A percentile compares a stretch with the other conserved stretches of the same genome.
Evolutionary conservation across 2,329 filamentous ascomycete genomes (phyloP).

Genomic region (Pseudopithomyces maydicus): DNA sequence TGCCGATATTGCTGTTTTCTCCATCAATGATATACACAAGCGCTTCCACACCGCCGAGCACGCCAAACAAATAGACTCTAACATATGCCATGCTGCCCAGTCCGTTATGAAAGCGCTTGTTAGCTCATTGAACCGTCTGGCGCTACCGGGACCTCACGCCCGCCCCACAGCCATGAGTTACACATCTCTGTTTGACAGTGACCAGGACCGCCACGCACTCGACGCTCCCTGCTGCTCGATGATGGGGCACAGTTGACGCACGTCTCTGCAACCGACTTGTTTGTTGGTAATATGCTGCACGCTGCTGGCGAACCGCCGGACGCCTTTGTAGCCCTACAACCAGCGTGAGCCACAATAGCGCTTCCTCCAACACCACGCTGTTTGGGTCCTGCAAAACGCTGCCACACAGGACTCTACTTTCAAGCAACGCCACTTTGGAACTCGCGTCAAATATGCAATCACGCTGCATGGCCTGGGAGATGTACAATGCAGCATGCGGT

Average conservation of each 20-base stretch:
- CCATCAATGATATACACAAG: constrained; percentile 15
- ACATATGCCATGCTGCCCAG: constrained; percentile 45
- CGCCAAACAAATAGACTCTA: constrained; percentile 4
- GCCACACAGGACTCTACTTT: not conserved
- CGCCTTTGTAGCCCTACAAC: too few relatives aligned
- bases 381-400: too few relatives aligned
- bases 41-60: constrained; percentile 13
- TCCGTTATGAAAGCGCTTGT: constrained; percentile 26
- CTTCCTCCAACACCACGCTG: too few relatives aligned
- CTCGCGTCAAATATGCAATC: not conserved
- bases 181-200: too few relatives aligned
- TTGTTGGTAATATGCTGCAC: too few relatives aligned
- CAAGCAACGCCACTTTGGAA: not conserved
- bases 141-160: constrained; percentile 17
- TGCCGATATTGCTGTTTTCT: not conserved
- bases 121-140: constrained; percentile 20
- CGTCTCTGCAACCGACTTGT: too few relatives aligned
- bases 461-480: not conserved
- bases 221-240: too few relatives aligned
- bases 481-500: constrained; percentile 5
- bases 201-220: too few relatives aligned
- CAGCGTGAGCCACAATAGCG: too few relatives aligned
- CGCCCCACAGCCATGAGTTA: not conserved
- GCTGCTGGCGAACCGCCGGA: too few relatives aligned
- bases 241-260: too few relatives aligned